These are phyloP conservation scores for Tuber brumale DNA, from an alignment of 495 filamentous ascomycete species.

Conservation along the genomic window DNA sequence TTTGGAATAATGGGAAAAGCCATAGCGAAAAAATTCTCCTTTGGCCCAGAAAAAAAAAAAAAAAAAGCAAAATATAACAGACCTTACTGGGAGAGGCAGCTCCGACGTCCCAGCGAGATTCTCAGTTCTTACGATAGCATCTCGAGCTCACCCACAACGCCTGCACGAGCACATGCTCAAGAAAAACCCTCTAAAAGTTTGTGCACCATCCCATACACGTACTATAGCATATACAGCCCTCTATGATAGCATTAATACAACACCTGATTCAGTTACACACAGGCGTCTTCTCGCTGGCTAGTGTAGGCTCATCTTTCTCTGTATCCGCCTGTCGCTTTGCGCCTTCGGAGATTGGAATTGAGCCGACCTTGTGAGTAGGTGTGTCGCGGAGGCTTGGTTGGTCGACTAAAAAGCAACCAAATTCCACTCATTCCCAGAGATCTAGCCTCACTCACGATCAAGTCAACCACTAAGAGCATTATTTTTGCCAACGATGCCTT, in stretches of 20 bases:
- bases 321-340: not conserved
- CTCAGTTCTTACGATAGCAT: not conserved
- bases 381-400: not conserved
- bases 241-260: not conserved
- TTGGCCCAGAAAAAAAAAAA: too few relatives aligned
- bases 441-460: not conserved
- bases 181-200: not conserved
- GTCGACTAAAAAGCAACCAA: not conserved
- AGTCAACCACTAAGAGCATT: not conserved
- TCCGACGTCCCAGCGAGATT: too few relatives aligned
- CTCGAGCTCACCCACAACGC: not conserved
- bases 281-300: not conserved
- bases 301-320: not conserved
- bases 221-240: not conserved
- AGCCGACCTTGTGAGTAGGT: not conserved
- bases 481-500: not conserved
- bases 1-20: too few relatives aligned
- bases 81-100: too few relatives aligned
- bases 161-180: not conserved
- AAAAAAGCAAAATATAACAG: too few relatives aligned
- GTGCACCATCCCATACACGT: not conserved
- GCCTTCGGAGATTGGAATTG: not conserved
- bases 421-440: not conserved
- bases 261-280: not conserved
- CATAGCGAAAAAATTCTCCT: too few relatives aligned